phyloP scores from a whole-genome alignment of 1,284 basidiomycete species.

The Garcileccinum viscosum region DNA sequence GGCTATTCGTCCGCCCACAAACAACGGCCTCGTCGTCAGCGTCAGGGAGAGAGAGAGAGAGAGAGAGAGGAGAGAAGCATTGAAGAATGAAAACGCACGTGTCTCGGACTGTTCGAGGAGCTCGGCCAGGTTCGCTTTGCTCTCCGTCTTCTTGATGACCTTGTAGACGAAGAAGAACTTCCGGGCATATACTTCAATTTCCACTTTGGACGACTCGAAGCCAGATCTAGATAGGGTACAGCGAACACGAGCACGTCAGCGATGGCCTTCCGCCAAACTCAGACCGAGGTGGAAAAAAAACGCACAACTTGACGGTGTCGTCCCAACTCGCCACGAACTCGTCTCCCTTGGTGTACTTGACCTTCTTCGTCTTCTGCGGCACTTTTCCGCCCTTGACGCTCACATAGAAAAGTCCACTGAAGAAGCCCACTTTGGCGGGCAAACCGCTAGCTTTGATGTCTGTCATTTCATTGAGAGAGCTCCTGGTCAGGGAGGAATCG shows the following conservation, averaged over 20 bases:
- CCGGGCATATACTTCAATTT: conserved; percentile 41
- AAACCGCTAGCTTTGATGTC: conserved; percentile 41
- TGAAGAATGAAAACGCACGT: conserved; percentile 25
- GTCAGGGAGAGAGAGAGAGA: too few relatives aligned
- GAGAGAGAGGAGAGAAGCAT: background rate
- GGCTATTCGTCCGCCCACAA: conserved; percentile 19
- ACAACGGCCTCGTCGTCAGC: conserved; percentile 3
- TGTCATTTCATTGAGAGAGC: background rate
- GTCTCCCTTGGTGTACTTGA: conserved; percentile 30
- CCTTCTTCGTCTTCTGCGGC: conserved; percentile 34
- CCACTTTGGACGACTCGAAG: conserved; percentile 38
- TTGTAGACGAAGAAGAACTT: conserved; percentile 42
- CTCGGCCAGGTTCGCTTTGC: conserved; percentile 39
- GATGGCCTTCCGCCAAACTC: background rate
- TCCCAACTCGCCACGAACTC: conserved; percentile 38
- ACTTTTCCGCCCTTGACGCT: conserved; percentile 36
- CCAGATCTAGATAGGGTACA: conserved; percentile 26
- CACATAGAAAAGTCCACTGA: conserved; percentile 35
- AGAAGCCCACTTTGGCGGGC: conserved; percentile 38
- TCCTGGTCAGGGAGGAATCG: background rate
- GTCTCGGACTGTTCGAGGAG: conserved; percentile 39
- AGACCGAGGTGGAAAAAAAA: background rate
- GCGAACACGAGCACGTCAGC: conserved; percentile 3
- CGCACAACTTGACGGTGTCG: conserved; percentile 35
- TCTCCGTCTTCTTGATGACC: conserved; percentile 41